Evolutionary conservation across 225 moss, liverwort and hornwort genomes (phyloP).

Genomic region (Sphagnum tenellum): DNA sequence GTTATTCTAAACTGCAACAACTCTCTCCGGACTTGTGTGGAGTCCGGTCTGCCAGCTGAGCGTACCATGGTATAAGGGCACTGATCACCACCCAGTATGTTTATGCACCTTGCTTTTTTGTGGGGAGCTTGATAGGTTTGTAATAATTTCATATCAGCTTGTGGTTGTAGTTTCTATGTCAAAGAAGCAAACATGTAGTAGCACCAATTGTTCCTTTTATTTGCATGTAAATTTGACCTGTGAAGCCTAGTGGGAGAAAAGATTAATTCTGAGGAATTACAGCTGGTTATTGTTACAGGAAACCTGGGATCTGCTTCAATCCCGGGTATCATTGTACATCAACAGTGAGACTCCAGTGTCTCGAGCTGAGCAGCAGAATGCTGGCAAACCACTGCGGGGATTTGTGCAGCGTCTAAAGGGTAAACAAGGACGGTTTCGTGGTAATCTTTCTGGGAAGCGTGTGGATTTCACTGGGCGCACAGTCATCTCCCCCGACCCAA

Average conservation of each 20-base stretch:
- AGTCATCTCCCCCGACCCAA: slow-evolving; percentile 98
- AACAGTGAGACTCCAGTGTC: slow-evolving; percentile 93
- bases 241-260: no score
- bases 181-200: no score
- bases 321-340: slow-evolving; percentile 82
- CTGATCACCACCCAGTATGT: neutral
- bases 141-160: neutral
- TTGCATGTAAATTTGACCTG: no score
- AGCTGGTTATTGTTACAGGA: slow-evolving; percentile 35
- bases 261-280: neutral
- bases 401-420: slow-evolving; percentile 98
- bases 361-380: slow-evolving; percentile 73
- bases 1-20: slow-evolving; percentile 84
- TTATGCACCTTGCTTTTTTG: neutral
- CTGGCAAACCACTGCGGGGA: slow-evolving; percentile 83
- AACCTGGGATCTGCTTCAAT: slow-evolving; percentile 95
- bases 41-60: slow-evolving; percentile 80
- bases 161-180: no score
- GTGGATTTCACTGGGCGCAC: slow-evolving; percentile 98
- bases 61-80: slow-evolving; percentile 60
- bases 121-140: slow-evolving; percentile 5
- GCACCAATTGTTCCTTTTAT: no score
- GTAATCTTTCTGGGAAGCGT: slow-evolving; percentile 93
- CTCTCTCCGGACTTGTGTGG: slow-evolving; percentile 79
- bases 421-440: slow-evolving; percentile 94